phyloP scores from a whole-genome alignment of 2,329 filamentous ascomycete species.

The Bipolaris gigantea region DNA sequence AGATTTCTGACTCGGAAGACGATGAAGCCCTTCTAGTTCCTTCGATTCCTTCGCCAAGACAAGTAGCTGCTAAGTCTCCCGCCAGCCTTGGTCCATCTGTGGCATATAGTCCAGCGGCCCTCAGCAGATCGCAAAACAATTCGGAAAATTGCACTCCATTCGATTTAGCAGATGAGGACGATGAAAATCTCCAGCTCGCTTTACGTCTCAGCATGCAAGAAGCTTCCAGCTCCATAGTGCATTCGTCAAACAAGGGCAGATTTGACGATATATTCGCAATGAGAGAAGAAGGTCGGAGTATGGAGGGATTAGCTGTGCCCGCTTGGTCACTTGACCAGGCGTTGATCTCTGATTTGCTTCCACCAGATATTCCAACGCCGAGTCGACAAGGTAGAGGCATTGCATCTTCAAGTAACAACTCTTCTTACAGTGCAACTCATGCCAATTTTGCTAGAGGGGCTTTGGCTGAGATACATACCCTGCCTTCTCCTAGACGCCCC shows the following conservation, averaged over 20 bases:
- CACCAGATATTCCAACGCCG: not conserved
- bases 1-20: constrained; percentile 18
- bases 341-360: no score
- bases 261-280: constrained; percentile 6
- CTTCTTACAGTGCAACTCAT: not conserved
- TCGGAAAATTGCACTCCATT: not conserved
- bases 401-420: not conserved
- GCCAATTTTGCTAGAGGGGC: not conserved
- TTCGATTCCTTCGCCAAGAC: not conserved
- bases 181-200: constrained; percentile 12
- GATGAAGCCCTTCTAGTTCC: not conserved
- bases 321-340: constrained; percentile 6
- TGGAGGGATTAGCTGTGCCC: constrained; percentile 1
- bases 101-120: not conserved
- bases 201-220: constrained; percentile 17
- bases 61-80: not conserved
- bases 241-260: not conserved
- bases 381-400: not conserved
- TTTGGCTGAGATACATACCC: not conserved
- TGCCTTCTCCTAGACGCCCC: not conserved
- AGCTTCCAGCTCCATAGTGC: not conserved
- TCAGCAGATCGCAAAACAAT: not conserved
- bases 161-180: not conserved
- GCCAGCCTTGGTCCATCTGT: no score
- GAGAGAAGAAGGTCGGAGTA: constrained; percentile 6